Percentiles rank a stretch among this genome's conserved stretches.
Evolutionary conservation across 345 rosid genomes (phyloP).

Genomic region (Eucalyptus curtisii): DNA sequence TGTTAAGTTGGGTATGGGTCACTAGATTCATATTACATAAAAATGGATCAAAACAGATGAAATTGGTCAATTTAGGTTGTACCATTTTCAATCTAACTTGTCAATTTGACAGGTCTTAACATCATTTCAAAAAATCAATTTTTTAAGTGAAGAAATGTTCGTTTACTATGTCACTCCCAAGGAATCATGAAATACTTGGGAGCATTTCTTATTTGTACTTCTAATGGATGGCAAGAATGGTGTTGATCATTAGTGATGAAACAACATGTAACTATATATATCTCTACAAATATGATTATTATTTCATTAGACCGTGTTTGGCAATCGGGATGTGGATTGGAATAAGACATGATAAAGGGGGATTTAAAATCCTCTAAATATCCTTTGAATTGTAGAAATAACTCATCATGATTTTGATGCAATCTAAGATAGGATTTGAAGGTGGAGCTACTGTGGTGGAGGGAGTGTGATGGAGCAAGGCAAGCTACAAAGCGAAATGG

Average conservation of each 20-base stretch:
- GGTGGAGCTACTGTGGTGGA: neutral
- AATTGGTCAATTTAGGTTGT: no score
- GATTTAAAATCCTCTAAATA: neutral
- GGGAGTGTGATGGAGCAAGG: neutral
- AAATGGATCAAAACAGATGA: neutral
- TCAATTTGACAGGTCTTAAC: neutral
- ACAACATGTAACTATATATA: neutral
- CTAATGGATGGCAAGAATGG: neutral
- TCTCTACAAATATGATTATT: neutral
- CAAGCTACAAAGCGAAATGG: neutral
- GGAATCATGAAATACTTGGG: neutral
- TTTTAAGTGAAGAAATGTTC: neutral
- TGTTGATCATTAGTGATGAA: neutral
- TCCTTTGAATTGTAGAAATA: neutral
- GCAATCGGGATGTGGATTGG: neutral
- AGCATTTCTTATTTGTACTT: neutral
- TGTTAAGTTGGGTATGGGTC: neutral
- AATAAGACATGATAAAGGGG: neutral
- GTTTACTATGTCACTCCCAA: neutral
- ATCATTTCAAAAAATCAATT: neutral
- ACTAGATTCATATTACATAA: no score
- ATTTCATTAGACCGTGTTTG: neutral
- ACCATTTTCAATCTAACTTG: no score
- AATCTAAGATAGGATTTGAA: neutral
- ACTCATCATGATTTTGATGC: neutral